A percentile compares a stretch with the other conserved stretches of the same genome.
phyloP scores from a whole-genome alignment of 2,329 filamentous ascomycete genomes.

The Aspergillus transmontanensis region DNA sequence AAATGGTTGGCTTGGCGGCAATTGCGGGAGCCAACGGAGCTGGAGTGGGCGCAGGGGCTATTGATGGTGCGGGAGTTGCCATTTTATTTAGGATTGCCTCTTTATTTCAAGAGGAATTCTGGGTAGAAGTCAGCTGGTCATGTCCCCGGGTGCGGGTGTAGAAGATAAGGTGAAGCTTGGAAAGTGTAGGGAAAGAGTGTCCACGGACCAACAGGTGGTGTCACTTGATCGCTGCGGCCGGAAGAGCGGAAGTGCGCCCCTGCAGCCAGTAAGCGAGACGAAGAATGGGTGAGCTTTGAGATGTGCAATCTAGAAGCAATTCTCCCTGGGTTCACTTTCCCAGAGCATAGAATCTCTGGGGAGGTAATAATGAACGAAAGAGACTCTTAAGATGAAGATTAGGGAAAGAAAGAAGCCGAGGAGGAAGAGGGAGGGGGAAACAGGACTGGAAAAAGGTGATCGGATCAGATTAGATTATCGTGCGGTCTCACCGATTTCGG shows the following conservation, averaged over 20 bases:
- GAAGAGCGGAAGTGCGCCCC: constrained; percentile 39
- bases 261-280: constrained; percentile 35
- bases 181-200: constrained; percentile 21
- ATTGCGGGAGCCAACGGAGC: constrained; percentile 41
- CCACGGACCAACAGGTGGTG: constrained; percentile 26
- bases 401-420: constrained; percentile 4
- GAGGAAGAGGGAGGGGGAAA: constrained; percentile 10
- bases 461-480: constrained; percentile 39
- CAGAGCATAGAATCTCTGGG: background rate
- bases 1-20: constrained; percentile 41
- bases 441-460: constrained; percentile 21
- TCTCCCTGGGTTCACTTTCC: too few species aligned
- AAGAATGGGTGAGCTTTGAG: background rate
- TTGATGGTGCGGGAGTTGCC: constrained; percentile 39
- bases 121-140: constrained; percentile 24
- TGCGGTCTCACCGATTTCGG: constrained; percentile 29
- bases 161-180: constrained; percentile 9
- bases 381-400: background rate
- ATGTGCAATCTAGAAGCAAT: background rate
- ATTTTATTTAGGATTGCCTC: constrained; percentile 22
- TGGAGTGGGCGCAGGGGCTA: constrained; percentile 42
- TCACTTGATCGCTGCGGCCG: constrained; percentile 33
- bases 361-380: background rate
- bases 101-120: constrained; percentile 22
- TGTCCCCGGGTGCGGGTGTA: constrained; percentile 5